Percentiles rank a stretch among this genome's conserved stretches.
These are phyloP conservation scores for Phialophora tarda DNA, from an alignment of 2,329 filamentous ascomycete species.

Conservation along the genomic window DNA sequence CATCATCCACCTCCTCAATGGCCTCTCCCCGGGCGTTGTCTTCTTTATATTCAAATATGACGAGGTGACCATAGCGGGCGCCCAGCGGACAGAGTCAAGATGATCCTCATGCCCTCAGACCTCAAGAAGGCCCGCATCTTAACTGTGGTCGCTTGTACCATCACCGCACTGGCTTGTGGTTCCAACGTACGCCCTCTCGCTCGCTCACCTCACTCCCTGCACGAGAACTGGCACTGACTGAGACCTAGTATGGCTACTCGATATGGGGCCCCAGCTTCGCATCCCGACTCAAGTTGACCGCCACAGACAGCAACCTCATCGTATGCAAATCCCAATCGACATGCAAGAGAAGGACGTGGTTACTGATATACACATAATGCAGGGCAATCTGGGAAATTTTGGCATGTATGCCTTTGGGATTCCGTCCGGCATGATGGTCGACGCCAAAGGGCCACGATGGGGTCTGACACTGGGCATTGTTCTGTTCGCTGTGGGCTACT, in stretches of 20 bases:
- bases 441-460: slow-evolving; percentile 77
- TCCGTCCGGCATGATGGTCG: slow-evolving; percentile 85
- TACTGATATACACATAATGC: slow-evolving; percentile 33
- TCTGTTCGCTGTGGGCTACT: slow-evolving; percentile 79
- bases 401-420: slow-evolving; percentile 94
- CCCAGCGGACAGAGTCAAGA: slow-evolving; percentile 10
- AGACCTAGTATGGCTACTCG: slow-evolving; percentile 86
- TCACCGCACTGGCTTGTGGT: slow-evolving; percentile 85
- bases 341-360: slow-evolving; percentile 10
- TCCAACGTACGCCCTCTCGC: slow-evolving; percentile 74
- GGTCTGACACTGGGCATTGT: slow-evolving; percentile 77
- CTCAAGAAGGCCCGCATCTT: slow-evolving; percentile 67
- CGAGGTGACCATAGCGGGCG: slow-evolving; percentile 13
- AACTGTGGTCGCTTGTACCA: slow-evolving; percentile 82
- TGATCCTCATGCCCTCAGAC: slow-evolving; percentile 27
- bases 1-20: slow-evolving; percentile 9
- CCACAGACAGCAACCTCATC: slow-evolving; percentile 93
- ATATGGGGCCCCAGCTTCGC: slow-evolving; percentile 98
- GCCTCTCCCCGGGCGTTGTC: background rate
- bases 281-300: slow-evolving; percentile 79
- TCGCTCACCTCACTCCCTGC: background rate
- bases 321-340: slow-evolving; percentile 55
- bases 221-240: slow-evolving; percentile 18
- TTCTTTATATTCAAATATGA: slow-evolving; percentile 13
- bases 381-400: slow-evolving; percentile 65